Conservation (phyloP, 1,139 yeast species). For the Saccharomyces uvarum region DNA sequence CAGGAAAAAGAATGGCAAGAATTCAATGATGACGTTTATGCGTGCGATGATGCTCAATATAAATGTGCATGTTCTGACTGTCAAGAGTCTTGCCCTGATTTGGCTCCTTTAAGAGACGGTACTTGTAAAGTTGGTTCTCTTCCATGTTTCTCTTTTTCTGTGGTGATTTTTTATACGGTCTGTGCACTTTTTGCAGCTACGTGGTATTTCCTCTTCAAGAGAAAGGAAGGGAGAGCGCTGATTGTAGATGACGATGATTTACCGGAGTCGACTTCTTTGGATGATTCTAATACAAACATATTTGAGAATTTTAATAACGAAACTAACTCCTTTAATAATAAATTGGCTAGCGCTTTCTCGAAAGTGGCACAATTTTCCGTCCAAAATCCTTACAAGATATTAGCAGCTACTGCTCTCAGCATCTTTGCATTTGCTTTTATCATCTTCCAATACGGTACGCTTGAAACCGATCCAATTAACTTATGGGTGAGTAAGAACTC, state of each 20-base stretch:
- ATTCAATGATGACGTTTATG: constrained; percentile 28
- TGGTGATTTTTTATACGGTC: constrained; percentile 45
- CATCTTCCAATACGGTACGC: constrained; percentile 40
- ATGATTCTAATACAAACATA: constrained; percentile 7
- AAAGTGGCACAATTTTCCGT: constrained; percentile 52
- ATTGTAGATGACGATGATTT: constrained; percentile 13
- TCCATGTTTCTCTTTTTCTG: constrained; percentile 66
- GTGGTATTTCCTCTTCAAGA: constrained; percentile 28
- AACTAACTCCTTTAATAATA: constrained; percentile 12
- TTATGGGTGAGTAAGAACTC: constrained; percentile 85
- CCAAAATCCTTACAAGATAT: constrained; percentile 40
- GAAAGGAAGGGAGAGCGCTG: constrained; percentile 16
- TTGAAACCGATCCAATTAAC: constrained; percentile 74
- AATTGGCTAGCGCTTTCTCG: constrained; percentile 33
- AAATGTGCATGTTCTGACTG: constrained; percentile 92
- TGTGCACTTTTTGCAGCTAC: constrained; percentile 35
- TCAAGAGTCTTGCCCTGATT: constrained; percentile 63
- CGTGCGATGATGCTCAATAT: constrained; percentile 53
- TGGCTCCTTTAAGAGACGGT: constrained; percentile 40
- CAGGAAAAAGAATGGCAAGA: constrained; percentile 24
- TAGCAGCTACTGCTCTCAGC: constrained; percentile 30
- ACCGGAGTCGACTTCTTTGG: constrained; percentile 11
- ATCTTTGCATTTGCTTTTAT: constrained; percentile 49
- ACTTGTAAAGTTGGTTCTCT: constrained; percentile 52
- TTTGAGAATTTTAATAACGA: constrained; percentile 14